These are phyloP conservation scores for Grosmannia serpens DNA, from an alignment of 2,329 filamentous ascomycete genomes.

Conservation along the genomic window DNA sequence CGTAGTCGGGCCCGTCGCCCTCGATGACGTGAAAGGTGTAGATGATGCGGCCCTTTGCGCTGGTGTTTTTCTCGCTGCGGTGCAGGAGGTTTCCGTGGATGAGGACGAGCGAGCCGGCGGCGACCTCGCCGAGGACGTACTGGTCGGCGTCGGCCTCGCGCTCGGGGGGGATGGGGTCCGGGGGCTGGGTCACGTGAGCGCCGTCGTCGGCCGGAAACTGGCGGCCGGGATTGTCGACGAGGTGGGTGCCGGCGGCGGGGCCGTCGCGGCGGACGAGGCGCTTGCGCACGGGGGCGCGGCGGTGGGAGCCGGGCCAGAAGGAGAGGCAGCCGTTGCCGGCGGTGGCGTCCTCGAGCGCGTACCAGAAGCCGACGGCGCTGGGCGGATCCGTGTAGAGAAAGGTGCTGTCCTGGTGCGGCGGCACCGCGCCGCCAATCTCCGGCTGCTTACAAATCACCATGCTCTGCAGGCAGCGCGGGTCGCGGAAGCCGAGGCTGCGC, in stretches of 20 bases:
- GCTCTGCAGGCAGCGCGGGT: slow-evolving; percentile 73
- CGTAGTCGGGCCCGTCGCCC: slow-evolving; percentile 55
- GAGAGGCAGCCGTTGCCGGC: slow-evolving; percentile 78
- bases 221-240: slow-evolving; percentile 56
- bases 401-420: slow-evolving; percentile 82
- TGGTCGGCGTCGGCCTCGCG: slow-evolving; percentile 34
- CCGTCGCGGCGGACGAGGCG: slow-evolving; percentile 60
- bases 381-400: slow-evolving; percentile 88
- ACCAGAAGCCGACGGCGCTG: slow-evolving; percentile 91
- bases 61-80: slow-evolving; percentile 89
- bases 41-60: slow-evolving; percentile 77
- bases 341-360: slow-evolving; percentile 87
- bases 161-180: neutral
- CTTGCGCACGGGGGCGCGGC: slow-evolving; percentile 54
- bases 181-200: slow-evolving; percentile 14
- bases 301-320: slow-evolving; percentile 73
- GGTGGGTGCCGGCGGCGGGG: slow-evolving; percentile 48
- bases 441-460: slow-evolving; percentile 99
- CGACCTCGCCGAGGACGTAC: slow-evolving; percentile 76
- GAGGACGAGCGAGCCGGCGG: slow-evolving; percentile 78
- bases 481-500: slow-evolving; percentile 56
- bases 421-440: slow-evolving; percentile 85
- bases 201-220: slow-evolving; percentile 46
- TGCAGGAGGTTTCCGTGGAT: slow-evolving; percentile 95
- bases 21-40: slow-evolving; percentile 98